Conservation (phyloP, 441 rosid species). For the Daphne laureola region DNA sequence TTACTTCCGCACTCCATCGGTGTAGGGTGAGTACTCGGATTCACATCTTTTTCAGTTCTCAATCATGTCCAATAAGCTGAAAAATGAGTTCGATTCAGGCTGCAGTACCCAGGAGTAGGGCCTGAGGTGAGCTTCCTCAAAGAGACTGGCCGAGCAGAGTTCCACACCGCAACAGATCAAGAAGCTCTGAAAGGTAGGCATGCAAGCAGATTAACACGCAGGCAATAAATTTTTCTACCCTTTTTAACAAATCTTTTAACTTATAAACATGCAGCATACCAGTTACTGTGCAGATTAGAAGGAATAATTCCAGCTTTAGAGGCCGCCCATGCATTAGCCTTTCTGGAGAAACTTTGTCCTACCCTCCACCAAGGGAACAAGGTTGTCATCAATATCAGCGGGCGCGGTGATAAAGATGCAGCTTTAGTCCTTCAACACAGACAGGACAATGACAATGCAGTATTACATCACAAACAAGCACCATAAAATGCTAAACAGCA, state of each 20-base stretch:
- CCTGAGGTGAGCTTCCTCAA: conserved; percentile 67
- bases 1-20: conserved; percentile 55
- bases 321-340: conserved; percentile 70
- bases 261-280: conserved; percentile 33
- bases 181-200: conserved; percentile 65
- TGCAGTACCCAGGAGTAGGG: conserved; percentile 76
- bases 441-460: not conserved
- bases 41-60: not conserved
- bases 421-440: conserved; percentile 22
- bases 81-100: conserved; percentile 19
- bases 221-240: not conserved
- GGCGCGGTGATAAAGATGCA: conserved; percentile 67
- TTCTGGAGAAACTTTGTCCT: conserved; percentile 61
- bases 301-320: conserved; percentile 77
- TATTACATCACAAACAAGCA: too few species aligned
- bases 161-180: conserved; percentile 48
- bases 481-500: too few species aligned
- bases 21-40: conserved; percentile 38
- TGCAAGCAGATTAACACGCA: not conserved
- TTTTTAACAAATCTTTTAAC: not conserved
- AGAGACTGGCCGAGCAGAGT: conserved; percentile 59
- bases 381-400: conserved; percentile 63
- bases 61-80: not conserved
- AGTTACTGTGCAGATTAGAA: conserved; percentile 41
- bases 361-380: conserved; percentile 35